Evolutionary conservation across 2,329 filamentous ascomycete species (phyloP).

Genomic region (Mariannaea elegans): DNA sequence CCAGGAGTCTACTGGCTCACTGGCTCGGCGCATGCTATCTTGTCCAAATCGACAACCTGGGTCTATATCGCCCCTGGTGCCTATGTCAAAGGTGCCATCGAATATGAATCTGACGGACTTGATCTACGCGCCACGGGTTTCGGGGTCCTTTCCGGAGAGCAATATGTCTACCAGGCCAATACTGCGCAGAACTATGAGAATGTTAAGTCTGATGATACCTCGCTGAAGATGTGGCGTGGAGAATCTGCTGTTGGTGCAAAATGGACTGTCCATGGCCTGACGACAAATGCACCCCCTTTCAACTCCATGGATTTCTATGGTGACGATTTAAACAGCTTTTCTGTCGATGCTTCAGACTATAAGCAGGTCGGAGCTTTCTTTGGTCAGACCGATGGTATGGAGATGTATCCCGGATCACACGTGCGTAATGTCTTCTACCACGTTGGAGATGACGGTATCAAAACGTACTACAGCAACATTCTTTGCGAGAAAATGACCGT

Average conservation of each 20-base stretch:
- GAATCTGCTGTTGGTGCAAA: constrained; percentile 22
- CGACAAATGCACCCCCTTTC: constrained; percentile 46
- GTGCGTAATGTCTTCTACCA: constrained; percentile 48
- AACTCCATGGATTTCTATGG: constrained; percentile 47
- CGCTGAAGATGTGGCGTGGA: constrained; percentile 45
- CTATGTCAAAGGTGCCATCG: constrained; percentile 49
- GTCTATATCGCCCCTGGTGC: constrained; percentile 44
- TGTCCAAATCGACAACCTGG: constrained; percentile 32
- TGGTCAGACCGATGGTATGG: constrained; percentile 48
- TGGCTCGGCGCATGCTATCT: constrained; percentile 33
- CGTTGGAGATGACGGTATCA: constrained; percentile 47
- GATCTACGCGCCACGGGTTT: constrained; percentile 45
- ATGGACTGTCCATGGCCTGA: constrained; percentile 43
- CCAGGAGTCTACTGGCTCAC: constrained; percentile 45
- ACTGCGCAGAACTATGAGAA: constrained; percentile 39
- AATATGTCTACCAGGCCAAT: constrained; percentile 51
- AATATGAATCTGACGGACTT: constrained; percentile 38
- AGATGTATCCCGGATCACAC: constrained; percentile 43
- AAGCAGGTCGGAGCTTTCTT: constrained; percentile 51
- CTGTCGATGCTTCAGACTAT: constrained; percentile 43
- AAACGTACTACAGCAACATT: constrained; percentile 46
- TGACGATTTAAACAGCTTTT: constrained; percentile 19
- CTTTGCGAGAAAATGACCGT: constrained; percentile 34
- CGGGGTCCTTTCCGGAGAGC: constrained; percentile 49
- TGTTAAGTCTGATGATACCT: constrained; percentile 40